A percentile compares a stretch with the other conserved stretches of the same genome.
phyloP scores from a whole-genome alignment of 2,329 filamentous ascomycete species.

The Geoglossum cookeanum region DNA sequence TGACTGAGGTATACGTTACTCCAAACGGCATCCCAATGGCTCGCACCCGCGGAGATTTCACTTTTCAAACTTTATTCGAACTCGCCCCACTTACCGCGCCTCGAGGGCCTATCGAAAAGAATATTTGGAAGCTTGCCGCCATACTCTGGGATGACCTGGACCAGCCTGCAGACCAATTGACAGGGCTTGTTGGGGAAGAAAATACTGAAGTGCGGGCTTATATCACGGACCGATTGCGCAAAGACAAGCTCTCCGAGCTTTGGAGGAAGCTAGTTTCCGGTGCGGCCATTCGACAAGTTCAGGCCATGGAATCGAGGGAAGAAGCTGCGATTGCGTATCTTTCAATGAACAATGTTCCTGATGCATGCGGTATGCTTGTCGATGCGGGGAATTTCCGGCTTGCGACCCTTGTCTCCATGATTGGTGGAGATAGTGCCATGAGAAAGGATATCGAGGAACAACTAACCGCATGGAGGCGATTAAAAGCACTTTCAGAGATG shows the following conservation, averaged over 20 bases:
- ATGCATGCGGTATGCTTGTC: constrained; percentile 65
- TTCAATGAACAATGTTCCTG: constrained; percentile 56
- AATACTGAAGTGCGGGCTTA: constrained; percentile 28
- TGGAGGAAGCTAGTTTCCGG: constrained; percentile 31
- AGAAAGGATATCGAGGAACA: constrained; percentile 63
- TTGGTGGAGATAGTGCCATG: constrained; percentile 51
- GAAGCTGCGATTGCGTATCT: constrained; percentile 71
- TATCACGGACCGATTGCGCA: constrained; percentile 21
- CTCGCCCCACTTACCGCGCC: constrained; percentile 19
- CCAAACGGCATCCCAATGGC: constrained; percentile 42
- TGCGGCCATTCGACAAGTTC: constrained; percentile 26
- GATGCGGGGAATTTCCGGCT: constrained; percentile 63
- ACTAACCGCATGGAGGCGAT: constrained; percentile 64
- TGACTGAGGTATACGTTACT: constrained; percentile 23
- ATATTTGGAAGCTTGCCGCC: constrained; percentile 70
- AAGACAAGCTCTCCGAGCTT: constrained; percentile 48
- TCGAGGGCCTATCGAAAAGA: constrained; percentile 39
- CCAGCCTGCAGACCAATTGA: constrained; percentile 15
- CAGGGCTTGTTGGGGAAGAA: constrained; percentile 17
- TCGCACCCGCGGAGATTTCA: constrained; percentile 25
- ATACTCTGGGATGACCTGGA: constrained; percentile 61
- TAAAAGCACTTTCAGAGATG: constrained; percentile 75
- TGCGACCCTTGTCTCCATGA: constrained; percentile 66
- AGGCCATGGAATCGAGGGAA: constrained; percentile 45
- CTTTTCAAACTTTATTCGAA: constrained; percentile 31